These are phyloP conservation scores for Verticillium klebahnii DNA, from an alignment of 2,329 filamentous ascomycete species.

Conservation along the genomic window DNA sequence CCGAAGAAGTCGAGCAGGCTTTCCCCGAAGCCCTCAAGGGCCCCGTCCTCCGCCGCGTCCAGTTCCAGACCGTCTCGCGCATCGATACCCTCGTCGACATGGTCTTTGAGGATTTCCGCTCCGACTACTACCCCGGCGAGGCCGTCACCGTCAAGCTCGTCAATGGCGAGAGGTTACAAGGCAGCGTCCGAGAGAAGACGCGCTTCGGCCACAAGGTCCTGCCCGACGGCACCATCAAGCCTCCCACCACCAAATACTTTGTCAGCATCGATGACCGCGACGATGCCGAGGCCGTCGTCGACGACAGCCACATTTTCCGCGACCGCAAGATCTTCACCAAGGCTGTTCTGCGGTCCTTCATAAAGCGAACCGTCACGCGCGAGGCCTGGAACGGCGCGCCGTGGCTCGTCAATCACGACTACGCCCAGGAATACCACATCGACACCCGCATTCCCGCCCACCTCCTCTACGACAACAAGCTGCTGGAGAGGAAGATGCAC, in stretches of 20 bases:
- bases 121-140: conserved; percentile 88
- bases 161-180: conserved; percentile 65
- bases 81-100: conserved; percentile 76
- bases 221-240: conserved; percentile 64
- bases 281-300: conserved; percentile 71
- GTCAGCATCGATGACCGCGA: conserved; percentile 67
- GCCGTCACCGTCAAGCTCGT: conserved; percentile 68
- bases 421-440: conserved; percentile 81
- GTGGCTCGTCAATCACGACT: conserved; percentile 86
- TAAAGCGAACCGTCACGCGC: conserved; percentile 88
- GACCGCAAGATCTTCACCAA: conserved; percentile 94
- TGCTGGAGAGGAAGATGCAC: conserved; percentile 70
- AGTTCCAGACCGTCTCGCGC: conserved; percentile 83
- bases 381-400: conserved; percentile 96
- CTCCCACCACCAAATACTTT: conserved; percentile 74
- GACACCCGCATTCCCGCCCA: conserved; percentile 81
- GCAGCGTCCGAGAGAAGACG: conserved; percentile 79
- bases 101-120: conserved; percentile 75
- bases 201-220: conserved; percentile 61
- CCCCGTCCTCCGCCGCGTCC: conserved; percentile 83
- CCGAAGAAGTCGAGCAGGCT: conserved; percentile 81
- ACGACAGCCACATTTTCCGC: conserved; percentile 76
- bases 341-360: conserved; percentile 85
- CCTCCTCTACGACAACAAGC: conserved; percentile 74
- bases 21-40: conserved; percentile 91